Conservation (phyloP, 129 eudicot genomes). For the Helianthus annuus region DNA sequence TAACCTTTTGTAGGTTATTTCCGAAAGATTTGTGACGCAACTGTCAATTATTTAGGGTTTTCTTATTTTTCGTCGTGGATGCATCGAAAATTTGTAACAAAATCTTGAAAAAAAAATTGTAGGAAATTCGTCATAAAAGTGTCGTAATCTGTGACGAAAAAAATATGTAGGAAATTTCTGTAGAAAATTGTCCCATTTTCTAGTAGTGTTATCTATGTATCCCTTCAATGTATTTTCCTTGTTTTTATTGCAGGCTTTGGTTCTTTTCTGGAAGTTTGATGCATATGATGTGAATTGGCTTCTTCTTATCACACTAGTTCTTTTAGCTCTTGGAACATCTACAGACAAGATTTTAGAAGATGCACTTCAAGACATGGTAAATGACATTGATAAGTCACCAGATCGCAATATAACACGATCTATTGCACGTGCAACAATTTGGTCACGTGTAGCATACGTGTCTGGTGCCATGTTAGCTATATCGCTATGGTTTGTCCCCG, state of each 20-base stretch:
- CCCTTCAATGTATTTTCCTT: too few species aligned
- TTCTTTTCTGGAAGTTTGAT: conserved; percentile 21
- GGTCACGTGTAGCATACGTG: background rate
- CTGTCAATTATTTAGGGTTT: too few species aligned
- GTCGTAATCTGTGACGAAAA: too few species aligned
- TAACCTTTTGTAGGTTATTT: too few species aligned
- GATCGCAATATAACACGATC: background rate
- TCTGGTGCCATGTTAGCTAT: conserved; percentile 10
- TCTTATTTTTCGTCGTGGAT: too few species aligned
- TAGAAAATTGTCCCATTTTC: too few species aligned
- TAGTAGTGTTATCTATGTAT: too few species aligned
- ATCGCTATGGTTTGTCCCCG: conserved; percentile 19
- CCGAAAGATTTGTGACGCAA: too few species aligned
- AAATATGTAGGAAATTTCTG: too few species aligned
- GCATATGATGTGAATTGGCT: conserved; percentile 27
- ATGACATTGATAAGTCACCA: conserved; percentile 13
- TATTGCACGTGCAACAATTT: conserved; percentile 10
- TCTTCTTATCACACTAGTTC: conserved; percentile 9
- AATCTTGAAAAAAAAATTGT: too few species aligned
- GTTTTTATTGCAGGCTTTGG: conserved; percentile 5
- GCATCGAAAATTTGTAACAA: too few species aligned
- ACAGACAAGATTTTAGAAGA: conserved; percentile 10
- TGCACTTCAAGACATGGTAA: conserved; percentile 16
- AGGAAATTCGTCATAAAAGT: too few species aligned
- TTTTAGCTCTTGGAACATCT: conserved; percentile 28